phyloP scores from a whole-genome alignment of 768 basidiomycete species.

The Amanita polypyramis region DNA sequence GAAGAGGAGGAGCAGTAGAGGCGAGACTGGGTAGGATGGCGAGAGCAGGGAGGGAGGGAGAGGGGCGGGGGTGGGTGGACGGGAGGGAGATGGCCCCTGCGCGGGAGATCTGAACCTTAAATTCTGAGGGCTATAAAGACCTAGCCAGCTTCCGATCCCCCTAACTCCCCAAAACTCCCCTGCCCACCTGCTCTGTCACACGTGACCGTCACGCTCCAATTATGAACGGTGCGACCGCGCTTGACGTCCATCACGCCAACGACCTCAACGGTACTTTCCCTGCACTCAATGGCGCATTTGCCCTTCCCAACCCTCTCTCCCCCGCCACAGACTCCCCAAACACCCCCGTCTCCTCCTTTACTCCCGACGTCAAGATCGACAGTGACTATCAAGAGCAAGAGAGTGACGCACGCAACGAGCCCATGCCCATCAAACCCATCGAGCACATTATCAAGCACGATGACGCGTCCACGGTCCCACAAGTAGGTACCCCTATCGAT shows the following conservation, averaged over 20 bases:
- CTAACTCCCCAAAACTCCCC: slow-evolving; percentile 70
- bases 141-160: slow-evolving; percentile 55
- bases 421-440: slow-evolving; percentile 36
- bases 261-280: slow-evolving; percentile 20
- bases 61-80: slow-evolving; percentile 19
- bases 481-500: slow-evolving; percentile 34
- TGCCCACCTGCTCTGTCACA: slow-evolving; percentile 40
- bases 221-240: slow-evolving; percentile 47
- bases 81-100: slow-evolving; percentile 52
- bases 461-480: slow-evolving; percentile 33
- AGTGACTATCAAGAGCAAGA: slow-evolving; percentile 53
- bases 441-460: slow-evolving; percentile 28
- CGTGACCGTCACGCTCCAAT: slow-evolving; percentile 71
- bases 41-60: slow-evolving; percentile 12
- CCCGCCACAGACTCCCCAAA: slow-evolving; percentile 44
- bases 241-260: slow-evolving; percentile 26
- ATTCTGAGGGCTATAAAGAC: slow-evolving; percentile 75
- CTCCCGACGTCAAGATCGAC: slow-evolving; percentile 52
- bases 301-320: slow-evolving; percentile 22
- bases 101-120: slow-evolving; percentile 81
- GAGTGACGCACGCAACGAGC: slow-evolving; percentile 58
- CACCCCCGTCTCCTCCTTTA: slow-evolving; percentile 45
- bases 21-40: slow-evolving; percentile 8
- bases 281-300: slow-evolving; percentile 19
- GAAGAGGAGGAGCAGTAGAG: slow-evolving; percentile 30